phyloP scores from a whole-genome alignment of 1,284 basidiomycete species.

The Trichosporon asahii region DNA sequence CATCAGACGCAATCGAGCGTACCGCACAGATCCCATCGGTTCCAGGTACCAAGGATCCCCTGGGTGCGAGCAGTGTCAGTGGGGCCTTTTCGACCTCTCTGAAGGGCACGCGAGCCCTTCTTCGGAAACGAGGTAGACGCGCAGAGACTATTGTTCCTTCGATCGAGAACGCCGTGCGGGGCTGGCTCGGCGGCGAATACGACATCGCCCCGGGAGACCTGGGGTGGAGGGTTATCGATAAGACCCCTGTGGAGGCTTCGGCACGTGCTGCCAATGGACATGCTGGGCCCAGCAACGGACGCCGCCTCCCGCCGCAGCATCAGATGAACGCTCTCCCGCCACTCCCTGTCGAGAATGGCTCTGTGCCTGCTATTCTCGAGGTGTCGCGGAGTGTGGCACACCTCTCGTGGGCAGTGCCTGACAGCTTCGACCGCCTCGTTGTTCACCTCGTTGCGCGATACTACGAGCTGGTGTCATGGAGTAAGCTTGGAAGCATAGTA shows the following conservation, averaged over 20 bases:
- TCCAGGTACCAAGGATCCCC: not conserved
- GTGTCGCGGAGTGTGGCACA: slow-evolving; percentile 45
- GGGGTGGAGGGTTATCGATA: slow-evolving; percentile 39
- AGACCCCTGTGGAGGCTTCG: slow-evolving; percentile 25
- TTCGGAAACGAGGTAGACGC: slow-evolving; percentile 41
- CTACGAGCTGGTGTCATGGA: slow-evolving; percentile 50
- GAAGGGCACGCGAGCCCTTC: slow-evolving; percentile 44
- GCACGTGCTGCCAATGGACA: slow-evolving; percentile 3
- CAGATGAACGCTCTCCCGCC: slow-evolving; percentile 29
- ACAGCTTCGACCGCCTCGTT: slow-evolving; percentile 48
- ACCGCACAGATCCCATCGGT: slow-evolving; percentile 27
- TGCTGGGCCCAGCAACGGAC: slow-evolving; percentile 9
- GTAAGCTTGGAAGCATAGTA: slow-evolving; percentile 31
- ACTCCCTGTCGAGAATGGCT: slow-evolving; percentile 21
- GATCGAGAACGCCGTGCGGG: slow-evolving; percentile 38
- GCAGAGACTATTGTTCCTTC: slow-evolving; percentile 40
- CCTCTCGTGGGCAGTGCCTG: slow-evolving; percentile 43
- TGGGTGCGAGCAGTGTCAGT: slow-evolving; percentile 16
- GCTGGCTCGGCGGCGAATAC: slow-evolving; percentile 41
- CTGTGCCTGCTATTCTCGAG: slow-evolving; percentile 41
- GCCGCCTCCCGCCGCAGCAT: slow-evolving; percentile 36
- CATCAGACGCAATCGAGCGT: slow-evolving; percentile 30
- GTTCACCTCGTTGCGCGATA: slow-evolving; percentile 48
- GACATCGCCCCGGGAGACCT: slow-evolving; percentile 12
- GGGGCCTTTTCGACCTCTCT: slow-evolving; percentile 47